Conservation (phyloP, 2,329 filamentous ascomycete species). For the Xylaria sp. region DNA sequence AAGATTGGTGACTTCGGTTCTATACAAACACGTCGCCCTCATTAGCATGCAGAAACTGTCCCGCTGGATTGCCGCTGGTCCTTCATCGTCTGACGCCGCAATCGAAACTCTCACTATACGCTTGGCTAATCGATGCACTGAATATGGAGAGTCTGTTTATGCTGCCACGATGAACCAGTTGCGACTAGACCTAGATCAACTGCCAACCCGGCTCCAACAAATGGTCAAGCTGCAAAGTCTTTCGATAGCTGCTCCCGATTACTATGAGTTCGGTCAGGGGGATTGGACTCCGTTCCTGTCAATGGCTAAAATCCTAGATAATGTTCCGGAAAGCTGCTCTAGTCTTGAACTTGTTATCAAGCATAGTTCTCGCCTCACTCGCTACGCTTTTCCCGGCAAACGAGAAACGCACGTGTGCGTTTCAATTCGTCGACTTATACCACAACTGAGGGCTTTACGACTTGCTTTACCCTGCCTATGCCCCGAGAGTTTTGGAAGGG, state of each 20-base stretch:
- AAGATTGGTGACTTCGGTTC: conserved; percentile 13
- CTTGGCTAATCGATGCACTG: neutral
- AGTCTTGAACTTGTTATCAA: no score
- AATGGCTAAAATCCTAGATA: no score
- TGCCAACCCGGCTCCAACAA: no score
- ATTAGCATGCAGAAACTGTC: neutral
- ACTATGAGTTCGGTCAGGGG: no score
- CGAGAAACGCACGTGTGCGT: conserved; percentile 22
- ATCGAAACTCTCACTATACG: neutral
- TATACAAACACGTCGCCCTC: conserved; percentile 24
- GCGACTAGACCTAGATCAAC: no score
- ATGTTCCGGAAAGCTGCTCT: no score
- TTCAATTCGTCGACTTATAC: conserved; percentile 25
- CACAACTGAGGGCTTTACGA: conserved; percentile 24
- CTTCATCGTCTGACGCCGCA: neutral
- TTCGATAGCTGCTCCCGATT: no score
- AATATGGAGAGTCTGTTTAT: neutral
- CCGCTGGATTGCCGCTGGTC: conserved; percentile 4
- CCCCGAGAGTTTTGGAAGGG: conserved; percentile 22
- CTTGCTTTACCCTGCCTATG: conserved; percentile 17
- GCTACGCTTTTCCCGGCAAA: no score
- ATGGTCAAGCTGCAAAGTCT: no score
- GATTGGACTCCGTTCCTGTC: no score
- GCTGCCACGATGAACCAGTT: no score
- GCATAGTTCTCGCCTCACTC: no score